A percentile compares a stretch with the other conserved stretches of the same genome.
Conservation (phyloP, 331 rosid species). For the Cydonia oblonga region DNA sequence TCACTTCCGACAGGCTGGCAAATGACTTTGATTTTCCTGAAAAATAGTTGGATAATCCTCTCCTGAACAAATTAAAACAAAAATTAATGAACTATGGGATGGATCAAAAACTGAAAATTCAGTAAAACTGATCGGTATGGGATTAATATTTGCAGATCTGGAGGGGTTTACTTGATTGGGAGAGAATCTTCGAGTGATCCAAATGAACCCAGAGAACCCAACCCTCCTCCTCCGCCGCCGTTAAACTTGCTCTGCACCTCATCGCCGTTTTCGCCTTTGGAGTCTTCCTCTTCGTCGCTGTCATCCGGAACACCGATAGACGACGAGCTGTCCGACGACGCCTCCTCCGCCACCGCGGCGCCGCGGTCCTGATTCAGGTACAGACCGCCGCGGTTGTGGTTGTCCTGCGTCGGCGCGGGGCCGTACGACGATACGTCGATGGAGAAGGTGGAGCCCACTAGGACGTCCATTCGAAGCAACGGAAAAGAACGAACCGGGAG, state of each 20-base stretch:
- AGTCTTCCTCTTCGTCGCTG: constrained; percentile 35
- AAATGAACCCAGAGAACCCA: constrained; percentile 27
- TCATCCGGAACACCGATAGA: constrained; percentile 74
- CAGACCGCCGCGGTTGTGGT: constrained; percentile 6
- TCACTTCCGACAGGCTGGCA: constrained; percentile 27
- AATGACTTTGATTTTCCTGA: constrained; percentile 86
- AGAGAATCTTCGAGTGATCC: constrained; percentile 67
- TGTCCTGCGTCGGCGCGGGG: constrained; percentile 10
- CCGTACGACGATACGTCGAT: constrained; percentile 34
- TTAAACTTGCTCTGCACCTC: constrained; percentile 41
- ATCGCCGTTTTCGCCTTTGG: constrained; percentile 11
- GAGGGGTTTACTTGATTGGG: constrained; percentile 56
- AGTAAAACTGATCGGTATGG: not conserved
- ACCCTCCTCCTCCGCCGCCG: constrained; percentile 7
- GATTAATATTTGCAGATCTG: not conserved
- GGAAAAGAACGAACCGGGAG: not conserved
- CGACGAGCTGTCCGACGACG: constrained; percentile 43
- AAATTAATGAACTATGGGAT: not conserved
- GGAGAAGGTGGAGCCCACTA: constrained; percentile 54
- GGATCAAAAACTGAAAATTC: not conserved
- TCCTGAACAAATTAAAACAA: constrained; percentile 26
- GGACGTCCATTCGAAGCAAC: constrained; percentile 46
- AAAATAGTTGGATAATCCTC: constrained; percentile 74
- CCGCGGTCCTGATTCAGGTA: constrained; percentile 11
- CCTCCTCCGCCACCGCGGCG: not conserved